Base-by-base conservation (phyloP, 768 basidiomycete genomes). In the Lanmaoa pseudosensibilis region DNA sequence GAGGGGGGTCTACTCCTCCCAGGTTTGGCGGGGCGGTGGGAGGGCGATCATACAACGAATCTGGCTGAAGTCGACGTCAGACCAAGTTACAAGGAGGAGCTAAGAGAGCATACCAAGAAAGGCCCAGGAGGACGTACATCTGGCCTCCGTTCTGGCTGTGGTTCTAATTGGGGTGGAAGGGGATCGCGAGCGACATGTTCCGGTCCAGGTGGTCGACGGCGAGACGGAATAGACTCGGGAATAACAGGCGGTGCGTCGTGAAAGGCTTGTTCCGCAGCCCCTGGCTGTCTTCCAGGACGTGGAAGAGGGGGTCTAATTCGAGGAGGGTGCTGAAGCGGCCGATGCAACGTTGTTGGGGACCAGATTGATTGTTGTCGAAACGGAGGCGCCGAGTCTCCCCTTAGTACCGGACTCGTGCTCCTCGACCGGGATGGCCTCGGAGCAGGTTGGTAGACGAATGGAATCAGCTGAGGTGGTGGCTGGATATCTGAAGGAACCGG, bases 381-480 rank as follows among this genome's bases (percentile, higher is more conserved):
- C 11, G 69, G 68, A 10, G 76, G 73, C 3, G 63, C 63, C 0
- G 66, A 60, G 11, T 59, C 56, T 36, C 60, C 54, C 60, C 56
- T 65, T 65, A 45, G 63, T 60, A 51, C 49, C 1, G 80, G 79
- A 57, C 77, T 78, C 18, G 75, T 65, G 39, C 78, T 80, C 50
- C 77, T 73, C 18, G 78, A 75, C 34, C 78, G 70, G 1, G 71
- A 52, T 18, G 66, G 65, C 44, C 73, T 63, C 8, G 78, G 75
- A 8, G 75, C 72, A 15, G 83, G 83, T 39, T 81, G 79, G 62
- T 83, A 86, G 13, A 71, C 69, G 52, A 88, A 80, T 0, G 82
- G 83, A 0, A 80, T 74, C 6, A 88, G 64, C 5, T 75, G 69
- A 0, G 87, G 86, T 13, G 86, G 80, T 2, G 69, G 72, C 46